Base-by-base conservation (phyloP, 345 rosid genomes). In the Aegle marmelos region DNA sequence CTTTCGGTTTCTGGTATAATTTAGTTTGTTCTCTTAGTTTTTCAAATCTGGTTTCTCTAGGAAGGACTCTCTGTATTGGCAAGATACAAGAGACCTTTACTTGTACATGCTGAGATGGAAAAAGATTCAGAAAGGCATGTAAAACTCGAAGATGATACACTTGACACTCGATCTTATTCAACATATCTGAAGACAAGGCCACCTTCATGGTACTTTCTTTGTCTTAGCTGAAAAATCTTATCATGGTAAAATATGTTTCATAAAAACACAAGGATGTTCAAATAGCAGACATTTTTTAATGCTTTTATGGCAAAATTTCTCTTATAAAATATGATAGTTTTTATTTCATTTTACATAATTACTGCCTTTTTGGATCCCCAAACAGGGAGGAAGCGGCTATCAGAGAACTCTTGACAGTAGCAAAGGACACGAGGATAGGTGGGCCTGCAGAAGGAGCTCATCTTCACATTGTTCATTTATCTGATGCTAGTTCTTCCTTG, bases 381-480 rank as follows among this genome's bases (percentile, higher is more conserved):
- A 84, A 39, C 79, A 96, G 98, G 97, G 99, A 96, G 87, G 89
- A 89, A 86, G 97, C 91, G 66, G 99, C 98, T 64, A 94, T 94
- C 72, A 81, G 77, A 60, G 92, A 92, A 80, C 89, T 96, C 64
- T 76, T 94, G 82, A 83, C 88, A 39, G 89, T 91, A 66, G 79
- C 97, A 48, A 85, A 81, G 82, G 91, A 88, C 81, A 96, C 98
- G 5, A 85, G 91, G 74, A 78, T 60, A 14, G 97, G 94, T 82
- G 95, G 95, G 80, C 81, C 86, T 70, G 89, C 92, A 74, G 95
- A 90, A 83, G 97, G 99, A 81, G 97, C 97, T 70, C 99, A 94
- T 90, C 90, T 96, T 82, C 99, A 96, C 59, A 78, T 96, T 84
- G 98, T 96, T 78, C 97, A 96, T 86, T 75, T 96, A 81, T 86